phyloP scores from a whole-genome alignment of 2,329 filamentous ascomycete species.

The Coleophoma eucalyptorum region DNA sequence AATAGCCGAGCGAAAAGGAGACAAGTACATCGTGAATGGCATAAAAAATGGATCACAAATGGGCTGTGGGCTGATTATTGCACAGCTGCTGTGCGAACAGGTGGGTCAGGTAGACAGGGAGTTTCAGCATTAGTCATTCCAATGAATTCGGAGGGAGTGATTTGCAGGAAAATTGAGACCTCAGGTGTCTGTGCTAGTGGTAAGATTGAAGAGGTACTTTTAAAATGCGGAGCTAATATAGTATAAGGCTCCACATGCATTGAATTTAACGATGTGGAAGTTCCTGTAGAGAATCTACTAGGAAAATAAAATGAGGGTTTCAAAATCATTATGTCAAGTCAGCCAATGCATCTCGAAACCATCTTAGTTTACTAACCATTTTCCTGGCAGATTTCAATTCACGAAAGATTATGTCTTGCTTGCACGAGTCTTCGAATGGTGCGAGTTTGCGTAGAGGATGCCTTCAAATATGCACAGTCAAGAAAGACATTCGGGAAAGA shows the following conservation, averaged over 20 bases:
- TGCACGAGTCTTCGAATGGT: constrained; percentile 92
- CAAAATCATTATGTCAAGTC: constrained; percentile 49
- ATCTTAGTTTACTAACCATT: neutral
- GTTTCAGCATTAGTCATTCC: constrained; percentile 87
- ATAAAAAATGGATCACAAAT: constrained; percentile 99
- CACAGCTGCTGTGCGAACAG: constrained; percentile 88
- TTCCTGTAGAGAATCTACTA: constrained; percentile 91
- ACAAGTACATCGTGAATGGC: constrained; percentile 95
- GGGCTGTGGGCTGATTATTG: constrained; percentile 94
- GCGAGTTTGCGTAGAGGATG: constrained; percentile 91
- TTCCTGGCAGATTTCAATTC: constrained; percentile 85
- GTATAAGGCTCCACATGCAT: constrained; percentile 68
- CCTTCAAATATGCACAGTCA: constrained; percentile 93
- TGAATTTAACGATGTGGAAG: constrained; percentile 96
- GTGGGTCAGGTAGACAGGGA: constrained; percentile 83
- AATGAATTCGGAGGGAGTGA: constrained; percentile 75
- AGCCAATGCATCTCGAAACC: neutral
- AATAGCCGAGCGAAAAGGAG: constrained; percentile 86
- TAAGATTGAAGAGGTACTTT: constrained; percentile 29
- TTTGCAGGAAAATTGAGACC: constrained; percentile 90
- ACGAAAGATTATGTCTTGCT: constrained; percentile 94
- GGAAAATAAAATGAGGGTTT: constrained; percentile 97
- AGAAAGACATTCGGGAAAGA: constrained; percentile 92
- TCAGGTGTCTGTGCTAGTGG: constrained; percentile 92
- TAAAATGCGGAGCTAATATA: neutral